Percentiles rank a stretch among this genome's conserved stretches.
These are phyloP conservation scores for Pichia sp. DNA, from an alignment of 1,139 yeast genomes.

Conservation along the genomic window DNA sequence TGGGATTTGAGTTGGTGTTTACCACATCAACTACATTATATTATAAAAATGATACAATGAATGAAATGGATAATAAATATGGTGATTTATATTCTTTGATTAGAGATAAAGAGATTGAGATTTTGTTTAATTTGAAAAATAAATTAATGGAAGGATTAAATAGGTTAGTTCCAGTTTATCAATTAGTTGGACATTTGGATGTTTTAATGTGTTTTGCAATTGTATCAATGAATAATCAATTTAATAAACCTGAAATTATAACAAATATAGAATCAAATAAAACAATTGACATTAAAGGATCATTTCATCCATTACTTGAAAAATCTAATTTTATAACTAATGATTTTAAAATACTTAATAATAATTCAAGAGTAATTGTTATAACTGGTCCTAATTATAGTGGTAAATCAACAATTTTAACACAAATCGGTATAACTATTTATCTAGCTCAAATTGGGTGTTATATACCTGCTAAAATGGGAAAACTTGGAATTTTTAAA, in stretches of 20 bases:
- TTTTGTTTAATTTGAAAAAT: constrained; percentile 36
- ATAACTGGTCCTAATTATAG: constrained; percentile 50
- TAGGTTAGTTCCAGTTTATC: constrained; percentile 22
- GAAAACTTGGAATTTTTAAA: constrained; percentile 40
- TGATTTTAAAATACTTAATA: constrained; percentile 18
- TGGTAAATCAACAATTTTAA: constrained; percentile 43
- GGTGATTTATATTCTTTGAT: constrained; percentile 40
- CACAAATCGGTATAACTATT: constrained; percentile 40
- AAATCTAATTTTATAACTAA: constrained; percentile 31
- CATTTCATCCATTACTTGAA: constrained; percentile 36
- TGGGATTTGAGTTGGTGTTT: constrained; percentile 36
- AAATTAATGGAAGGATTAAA: constrained; percentile 20
- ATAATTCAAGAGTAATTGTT: constrained; percentile 36
- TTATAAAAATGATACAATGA: constrained; percentile 33
- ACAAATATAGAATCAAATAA: constrained; percentile 10
- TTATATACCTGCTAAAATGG: constrained; percentile 40
- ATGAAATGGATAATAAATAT: constrained; percentile 33
- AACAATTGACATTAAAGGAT: constrained; percentile 23
- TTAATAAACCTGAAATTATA: constrained; percentile 35
- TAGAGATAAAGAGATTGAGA: constrained; percentile 38
- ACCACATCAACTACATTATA: constrained; percentile 35
- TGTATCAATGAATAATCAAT: constrained; percentile 31
- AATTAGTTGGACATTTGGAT: constrained; percentile 34
- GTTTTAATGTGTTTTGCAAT: constrained; percentile 35
- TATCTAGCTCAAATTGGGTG: constrained; percentile 45